A percentile compares a stretch with the other conserved stretches of the same genome.
These are phyloP conservation scores for Rugosomyces carneus DNA, from an alignment of 1,284 basidiomycete species.

Conservation along the genomic window DNA sequence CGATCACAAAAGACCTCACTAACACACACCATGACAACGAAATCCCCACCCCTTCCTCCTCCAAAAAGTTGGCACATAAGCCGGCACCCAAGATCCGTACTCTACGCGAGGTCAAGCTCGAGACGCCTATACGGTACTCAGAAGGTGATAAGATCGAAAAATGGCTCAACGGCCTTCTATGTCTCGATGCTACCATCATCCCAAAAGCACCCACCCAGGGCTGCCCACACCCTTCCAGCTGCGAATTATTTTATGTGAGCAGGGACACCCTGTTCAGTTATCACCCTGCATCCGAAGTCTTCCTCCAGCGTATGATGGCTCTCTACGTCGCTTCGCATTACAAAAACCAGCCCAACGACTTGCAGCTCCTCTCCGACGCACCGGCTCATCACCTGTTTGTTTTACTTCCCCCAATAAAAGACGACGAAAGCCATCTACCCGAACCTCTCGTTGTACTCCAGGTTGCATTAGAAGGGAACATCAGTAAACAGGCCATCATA, in stretches of 20 bases:
- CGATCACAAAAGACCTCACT: conserved; percentile 53
- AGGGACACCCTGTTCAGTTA: conserved; percentile 96
- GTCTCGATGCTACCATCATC: conserved; percentile 85
- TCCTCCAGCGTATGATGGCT: conserved; percentile 98
- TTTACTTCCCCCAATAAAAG: conserved; percentile 84
- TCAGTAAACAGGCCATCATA: conserved; percentile 82
- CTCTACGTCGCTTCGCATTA: conserved; percentile 97
- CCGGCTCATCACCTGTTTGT: conserved; percentile 98
- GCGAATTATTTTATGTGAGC: conserved; percentile 94
- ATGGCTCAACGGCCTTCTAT: conserved; percentile 91
- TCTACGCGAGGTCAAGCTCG: conserved; percentile 91
- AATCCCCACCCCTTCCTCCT: conserved; percentile 33
- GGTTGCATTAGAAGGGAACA: conserved; percentile 93
- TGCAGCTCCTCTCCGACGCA: conserved; percentile 95
- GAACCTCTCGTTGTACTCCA: conserved; percentile 95
- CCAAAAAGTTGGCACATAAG: conserved; percentile 45
- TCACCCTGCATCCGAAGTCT: conserved; percentile 94
- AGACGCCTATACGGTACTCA: conserved; percentile 92
- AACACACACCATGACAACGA: conserved; percentile 34
- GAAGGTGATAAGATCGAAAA: conserved; percentile 87
- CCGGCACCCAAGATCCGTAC: conserved; percentile 67
- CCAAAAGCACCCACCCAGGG: conserved; percentile 61
- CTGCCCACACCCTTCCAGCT: conserved; percentile 89
- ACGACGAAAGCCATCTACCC: conserved; percentile 81
- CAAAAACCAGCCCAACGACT: conserved; percentile 98